phyloP scores from a whole-genome alignment of 2,329 filamentous ascomycete species.

The Neofusicoccum kwambonambiense region DNA sequence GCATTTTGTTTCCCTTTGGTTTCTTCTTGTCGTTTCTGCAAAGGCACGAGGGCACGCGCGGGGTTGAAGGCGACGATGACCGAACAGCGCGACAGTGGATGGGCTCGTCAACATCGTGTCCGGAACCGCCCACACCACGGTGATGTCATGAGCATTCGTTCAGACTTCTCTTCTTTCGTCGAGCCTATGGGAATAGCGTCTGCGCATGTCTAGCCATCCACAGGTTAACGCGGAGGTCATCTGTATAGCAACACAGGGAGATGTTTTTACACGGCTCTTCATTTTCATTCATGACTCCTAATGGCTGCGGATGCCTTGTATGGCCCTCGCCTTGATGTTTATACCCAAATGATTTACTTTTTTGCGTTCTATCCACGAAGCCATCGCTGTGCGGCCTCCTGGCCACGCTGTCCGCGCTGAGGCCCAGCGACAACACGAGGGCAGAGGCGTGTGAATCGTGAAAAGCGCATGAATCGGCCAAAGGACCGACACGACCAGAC shows the following conservation, averaged over 20 bases:
- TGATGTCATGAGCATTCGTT: background rate
- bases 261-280: background rate
- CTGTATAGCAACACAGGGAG: conserved; percentile 7
- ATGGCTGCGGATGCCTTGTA: background rate
- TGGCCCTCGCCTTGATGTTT: conserved; percentile 2
- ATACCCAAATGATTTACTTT: conserved; percentile 13
- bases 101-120: background rate
- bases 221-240: conserved; percentile 5
- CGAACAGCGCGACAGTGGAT: background rate
- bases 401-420: background rate
- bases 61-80: background rate
- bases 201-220: conserved; percentile 8
- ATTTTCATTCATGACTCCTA: background rate
- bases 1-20: background rate
- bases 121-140: background rate
- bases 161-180: conserved; percentile 3
- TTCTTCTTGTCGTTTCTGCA: background rate
- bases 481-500: background rate
- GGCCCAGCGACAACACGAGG: background rate
- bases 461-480: background rate
- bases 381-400: background rate
- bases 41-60: background rate
- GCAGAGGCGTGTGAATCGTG: background rate
- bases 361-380: background rate
- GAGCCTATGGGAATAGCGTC: background rate